Evolutionary conservation across 164 flowering plant genomes (phyloP).

Genomic region (Vitis vinifera): DNA sequence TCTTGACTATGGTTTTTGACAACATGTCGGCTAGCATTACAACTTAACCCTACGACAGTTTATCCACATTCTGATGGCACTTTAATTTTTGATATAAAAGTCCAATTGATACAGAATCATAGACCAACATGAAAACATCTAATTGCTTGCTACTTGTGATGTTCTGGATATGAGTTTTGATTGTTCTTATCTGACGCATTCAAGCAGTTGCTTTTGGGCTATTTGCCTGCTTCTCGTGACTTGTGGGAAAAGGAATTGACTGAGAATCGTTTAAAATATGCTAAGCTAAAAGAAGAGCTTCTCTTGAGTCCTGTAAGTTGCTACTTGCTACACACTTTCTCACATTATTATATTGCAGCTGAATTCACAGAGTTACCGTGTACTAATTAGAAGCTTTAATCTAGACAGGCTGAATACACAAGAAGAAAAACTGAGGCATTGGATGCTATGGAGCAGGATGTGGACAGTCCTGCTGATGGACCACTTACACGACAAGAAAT

Average conservation of each 20-base stretch:
- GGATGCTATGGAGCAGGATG: conserved; percentile 14
- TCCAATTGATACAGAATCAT: too few species aligned
- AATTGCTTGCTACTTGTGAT: background rate
- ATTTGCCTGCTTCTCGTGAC: conserved; percentile 53
- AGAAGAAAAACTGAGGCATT: conserved; percentile 27
- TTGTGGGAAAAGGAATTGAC: conserved; percentile 48
- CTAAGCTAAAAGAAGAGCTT: conserved; percentile 55
- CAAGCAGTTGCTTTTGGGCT: conserved; percentile 59
- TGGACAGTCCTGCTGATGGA: conserved; percentile 27
- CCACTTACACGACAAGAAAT: conserved; percentile 45
- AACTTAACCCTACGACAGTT: too few species aligned
- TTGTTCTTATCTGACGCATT: background rate
- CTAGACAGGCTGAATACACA: conserved; percentile 50
- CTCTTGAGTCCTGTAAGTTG: conserved; percentile 59
- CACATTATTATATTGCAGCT: background rate
- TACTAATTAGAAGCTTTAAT: conserved; percentile 27
- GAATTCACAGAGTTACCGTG: background rate
- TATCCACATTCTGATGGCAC: too few species aligned
- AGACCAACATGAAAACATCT: too few species aligned
- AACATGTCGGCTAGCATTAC: too few species aligned
- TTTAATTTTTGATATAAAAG: too few species aligned
- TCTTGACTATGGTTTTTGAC: too few species aligned
- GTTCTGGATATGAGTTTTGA: background rate
- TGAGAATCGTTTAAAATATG: conserved; percentile 51
- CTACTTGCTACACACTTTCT: background rate